Evolutionary conservation across 495 filamentous ascomycete genomes (phyloP).

Genomic region (Penicillium atrosanguineum): DNA sequence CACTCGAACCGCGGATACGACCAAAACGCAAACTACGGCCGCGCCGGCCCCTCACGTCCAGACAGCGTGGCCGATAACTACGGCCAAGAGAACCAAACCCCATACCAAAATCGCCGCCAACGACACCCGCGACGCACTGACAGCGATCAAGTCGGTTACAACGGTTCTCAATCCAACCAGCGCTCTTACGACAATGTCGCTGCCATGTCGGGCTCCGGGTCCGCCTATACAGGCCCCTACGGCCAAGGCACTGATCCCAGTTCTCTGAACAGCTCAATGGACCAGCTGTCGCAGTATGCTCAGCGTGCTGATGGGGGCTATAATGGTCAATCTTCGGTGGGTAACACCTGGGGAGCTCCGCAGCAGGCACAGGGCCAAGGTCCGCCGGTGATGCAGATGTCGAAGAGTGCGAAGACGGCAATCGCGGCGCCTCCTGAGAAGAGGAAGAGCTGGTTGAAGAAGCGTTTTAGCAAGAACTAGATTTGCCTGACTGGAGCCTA

Average conservation of each 20-base stretch:
- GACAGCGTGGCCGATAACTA: conserved; percentile 56
- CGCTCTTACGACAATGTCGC: conserved; percentile 80
- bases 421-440: conserved; percentile 50
- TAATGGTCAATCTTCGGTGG: conserved; percentile 5
- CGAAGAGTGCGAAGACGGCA: conserved; percentile 5
- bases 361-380: conserved; percentile 25
- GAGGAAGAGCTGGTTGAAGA: conserved; percentile 84
- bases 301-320: conserved; percentile 24
- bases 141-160: conserved; percentile 38
- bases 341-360: conserved; percentile 15
- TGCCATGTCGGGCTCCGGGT: conserved; percentile 67
- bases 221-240: conserved; percentile 60
- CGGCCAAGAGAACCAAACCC: conserved; percentile 38
- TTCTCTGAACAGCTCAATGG: conserved; percentile 86
- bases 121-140: conserved; percentile 50
- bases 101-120: conserved; percentile 34
- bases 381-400: conserved; percentile 24
- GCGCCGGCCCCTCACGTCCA: conserved; percentile 44
- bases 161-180: conserved; percentile 60
- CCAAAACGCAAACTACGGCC: conserved; percentile 51
- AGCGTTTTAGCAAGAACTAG: conserved; percentile 69
- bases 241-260: conserved; percentile 87
- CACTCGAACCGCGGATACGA: conserved; percentile 46
- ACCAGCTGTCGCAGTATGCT: conserved; percentile 59
- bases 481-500: neutral